Conservation (phyloP, 352 stramenopile species). For the Thalassiosira mediterranea region DNA sequence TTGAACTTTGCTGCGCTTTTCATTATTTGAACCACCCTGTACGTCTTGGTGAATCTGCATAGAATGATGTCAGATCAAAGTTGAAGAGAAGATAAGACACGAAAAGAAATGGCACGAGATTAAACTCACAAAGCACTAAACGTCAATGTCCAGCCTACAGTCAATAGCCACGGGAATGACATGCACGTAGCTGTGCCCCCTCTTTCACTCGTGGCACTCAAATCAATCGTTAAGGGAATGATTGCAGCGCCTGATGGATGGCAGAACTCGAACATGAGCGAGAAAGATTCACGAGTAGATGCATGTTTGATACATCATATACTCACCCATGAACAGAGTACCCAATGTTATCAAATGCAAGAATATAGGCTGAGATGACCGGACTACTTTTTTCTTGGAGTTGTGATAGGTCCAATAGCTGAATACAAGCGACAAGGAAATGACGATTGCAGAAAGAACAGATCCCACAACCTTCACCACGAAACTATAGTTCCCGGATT, state of each 20-base stretch:
- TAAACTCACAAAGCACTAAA: too few relatives aligned
- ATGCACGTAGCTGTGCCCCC: constrained; percentile 38
- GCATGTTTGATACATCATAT: too few relatives aligned
- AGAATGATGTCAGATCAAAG: constrained; percentile 5
- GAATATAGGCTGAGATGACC: constrained; percentile 54
- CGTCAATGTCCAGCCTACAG: constrained; percentile 36
- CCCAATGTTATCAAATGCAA: constrained; percentile 41
- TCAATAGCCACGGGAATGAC: constrained; percentile 41
- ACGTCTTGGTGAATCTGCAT: constrained; percentile 24
- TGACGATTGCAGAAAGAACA: not conserved
- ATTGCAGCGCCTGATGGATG: constrained; percentile 33
- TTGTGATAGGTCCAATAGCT: constrained; percentile 26
- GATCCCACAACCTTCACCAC: not conserved
- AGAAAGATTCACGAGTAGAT: too few relatives aligned
- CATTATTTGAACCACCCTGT: constrained; percentile 24
- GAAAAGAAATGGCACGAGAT: too few relatives aligned
- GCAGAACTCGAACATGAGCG: too few relatives aligned
- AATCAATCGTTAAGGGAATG: constrained; percentile 49
- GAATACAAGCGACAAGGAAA: not conserved
- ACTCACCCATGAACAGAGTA: constrained; percentile 46
- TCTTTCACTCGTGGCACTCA: constrained; percentile 11
- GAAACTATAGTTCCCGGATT: not conserved
- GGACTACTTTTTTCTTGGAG: constrained; percentile 30
- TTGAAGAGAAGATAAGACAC: constrained; percentile 15
- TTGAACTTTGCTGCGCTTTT: constrained; percentile 39